phyloP scores from a whole-genome alignment of 2,329 filamentous ascomycete species.

The Colletotrichum echinochloae region DNA sequence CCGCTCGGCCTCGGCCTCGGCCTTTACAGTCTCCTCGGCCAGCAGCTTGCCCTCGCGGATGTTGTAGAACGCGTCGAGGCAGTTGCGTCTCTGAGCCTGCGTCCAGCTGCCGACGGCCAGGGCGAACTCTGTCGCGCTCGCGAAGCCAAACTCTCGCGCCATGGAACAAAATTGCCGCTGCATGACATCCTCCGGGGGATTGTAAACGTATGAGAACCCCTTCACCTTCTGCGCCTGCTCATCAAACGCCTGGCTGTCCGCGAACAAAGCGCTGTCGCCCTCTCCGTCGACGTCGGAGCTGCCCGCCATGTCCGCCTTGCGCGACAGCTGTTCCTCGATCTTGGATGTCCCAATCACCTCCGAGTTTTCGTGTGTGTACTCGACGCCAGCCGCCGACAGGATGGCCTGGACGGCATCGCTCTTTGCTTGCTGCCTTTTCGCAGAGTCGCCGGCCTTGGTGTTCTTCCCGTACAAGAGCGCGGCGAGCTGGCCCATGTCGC shows the following conservation, averaged over 20 bases:
- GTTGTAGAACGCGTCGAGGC: constrained; percentile 84
- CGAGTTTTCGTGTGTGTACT: constrained; percentile 96
- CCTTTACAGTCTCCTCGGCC: constrained; percentile 46
- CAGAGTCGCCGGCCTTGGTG: constrained; percentile 56
- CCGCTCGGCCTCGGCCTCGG: constrained; percentile 41
- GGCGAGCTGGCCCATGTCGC: constrained; percentile 72
- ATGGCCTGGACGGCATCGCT: constrained; percentile 90
- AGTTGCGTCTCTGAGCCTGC: constrained; percentile 82
- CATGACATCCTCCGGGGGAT: constrained; percentile 80
- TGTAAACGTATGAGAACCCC: constrained; percentile 61
- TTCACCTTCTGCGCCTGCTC: constrained; percentile 28
- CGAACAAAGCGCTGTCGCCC: constrained; percentile 69
- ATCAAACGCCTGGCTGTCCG: constrained; percentile 56
- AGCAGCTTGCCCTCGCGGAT: constrained; percentile 68
- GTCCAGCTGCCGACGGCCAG: constrained; percentile 92
- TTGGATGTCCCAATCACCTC: constrained; percentile 94
- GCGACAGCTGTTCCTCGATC: constrained; percentile 87
- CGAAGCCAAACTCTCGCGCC: constrained; percentile 82
- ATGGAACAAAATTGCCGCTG: constrained; percentile 91
- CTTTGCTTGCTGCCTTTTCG: constrained; percentile 58
- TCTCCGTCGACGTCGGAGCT: constrained; percentile 58
- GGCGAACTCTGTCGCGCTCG: constrained; percentile 84
- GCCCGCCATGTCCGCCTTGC: constrained; percentile 74
- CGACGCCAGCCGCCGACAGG: constrained; percentile 85
- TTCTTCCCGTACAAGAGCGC: constrained; percentile 56